Evolutionary conservation across 176 grass and related monocot genomes (phyloP).

Genomic region (Typha latifolia): DNA sequence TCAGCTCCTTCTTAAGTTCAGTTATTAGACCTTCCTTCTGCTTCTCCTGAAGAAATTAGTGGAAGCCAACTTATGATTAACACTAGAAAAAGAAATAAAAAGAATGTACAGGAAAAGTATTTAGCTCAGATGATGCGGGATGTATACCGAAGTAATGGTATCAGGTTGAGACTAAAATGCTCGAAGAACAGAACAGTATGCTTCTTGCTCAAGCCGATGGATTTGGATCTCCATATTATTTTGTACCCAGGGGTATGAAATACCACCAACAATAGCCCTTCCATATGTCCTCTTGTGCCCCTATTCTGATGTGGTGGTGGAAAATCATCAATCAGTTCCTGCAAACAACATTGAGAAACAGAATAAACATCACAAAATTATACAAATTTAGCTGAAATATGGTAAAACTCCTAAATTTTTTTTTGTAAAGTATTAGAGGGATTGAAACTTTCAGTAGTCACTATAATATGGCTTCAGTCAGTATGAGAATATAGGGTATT

Average conservation of each 20-base stretch:
- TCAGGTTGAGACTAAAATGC: slow-evolving; percentile 98
- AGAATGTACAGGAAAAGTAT: background rate
- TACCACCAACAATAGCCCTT: slow-evolving; percentile 35
- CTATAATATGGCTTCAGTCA: too few relatives aligned
- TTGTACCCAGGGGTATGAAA: slow-evolving; percentile 38
- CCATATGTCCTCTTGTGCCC: slow-evolving; percentile 39
- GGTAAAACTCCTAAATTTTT: too few relatives aligned
- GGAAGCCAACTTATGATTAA: background rate
- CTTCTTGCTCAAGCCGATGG: slow-evolving; percentile 80
- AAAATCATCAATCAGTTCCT: slow-evolving; percentile 91
- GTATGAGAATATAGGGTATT: too few relatives aligned
- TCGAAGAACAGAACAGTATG: slow-evolving; percentile 87
- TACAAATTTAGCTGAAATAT: too few relatives aligned
- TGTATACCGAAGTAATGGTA: slow-evolving; percentile 82
- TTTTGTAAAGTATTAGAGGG: too few relatives aligned
- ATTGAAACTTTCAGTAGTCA: too few relatives aligned
- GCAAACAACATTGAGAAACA: slow-evolving; percentile 11
- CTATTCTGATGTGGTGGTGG: slow-evolving; percentile 44
- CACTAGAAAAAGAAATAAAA: background rate
- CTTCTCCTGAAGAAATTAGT: slow-evolving; percentile 51
- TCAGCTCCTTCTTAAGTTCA: slow-evolving; percentile 89
- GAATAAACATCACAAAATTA: slow-evolving; percentile 17
- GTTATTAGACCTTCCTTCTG: slow-evolving; percentile 97
- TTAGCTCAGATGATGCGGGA: background rate
- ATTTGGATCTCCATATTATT: slow-evolving; percentile 71